Evolutionary conservation across 352 stramenopile species (phyloP).

Genomic region (Pythium inflatum): DNA sequence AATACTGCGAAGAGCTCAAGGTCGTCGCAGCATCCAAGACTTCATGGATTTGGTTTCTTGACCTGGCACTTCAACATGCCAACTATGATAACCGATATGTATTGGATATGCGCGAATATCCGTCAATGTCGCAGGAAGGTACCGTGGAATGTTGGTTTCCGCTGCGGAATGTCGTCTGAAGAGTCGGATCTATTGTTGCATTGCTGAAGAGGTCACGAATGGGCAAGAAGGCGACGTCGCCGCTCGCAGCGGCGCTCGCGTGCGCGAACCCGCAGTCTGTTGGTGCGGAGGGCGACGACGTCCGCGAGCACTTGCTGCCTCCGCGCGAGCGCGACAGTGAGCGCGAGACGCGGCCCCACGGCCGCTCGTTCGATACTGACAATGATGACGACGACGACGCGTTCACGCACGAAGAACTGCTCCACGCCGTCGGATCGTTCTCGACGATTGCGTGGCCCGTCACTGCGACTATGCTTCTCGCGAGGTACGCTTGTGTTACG

Average conservation of each 20-base stretch:
- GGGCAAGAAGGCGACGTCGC: too few species aligned
- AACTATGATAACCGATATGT: too few species aligned
- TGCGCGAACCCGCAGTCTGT: conserved; percentile 1
- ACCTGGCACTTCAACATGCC: too few species aligned
- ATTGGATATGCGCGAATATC: too few species aligned
- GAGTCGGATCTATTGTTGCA: too few species aligned
- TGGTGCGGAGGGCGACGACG: conserved; percentile 13
- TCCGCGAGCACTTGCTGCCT: conserved; percentile 24
- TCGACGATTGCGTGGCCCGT: conserved; percentile 83
- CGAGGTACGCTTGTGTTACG: conserved; percentile 46
- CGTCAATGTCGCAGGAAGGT: too few species aligned
- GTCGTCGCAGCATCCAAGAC: too few species aligned
- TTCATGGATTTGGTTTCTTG: too few species aligned
- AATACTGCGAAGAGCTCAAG: too few species aligned
- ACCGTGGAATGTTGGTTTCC: too few species aligned
- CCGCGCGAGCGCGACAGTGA: conserved; percentile 7
- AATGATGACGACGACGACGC: conserved; percentile 36
- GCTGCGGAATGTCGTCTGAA: too few species aligned
- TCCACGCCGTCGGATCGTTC: conserved; percentile 87
- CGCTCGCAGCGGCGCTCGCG: conserved; percentile 27
- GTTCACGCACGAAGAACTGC: conserved; percentile 81
- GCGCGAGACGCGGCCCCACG: background rate
- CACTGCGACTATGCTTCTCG: conserved; percentile 78
- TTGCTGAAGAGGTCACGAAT: too few species aligned
- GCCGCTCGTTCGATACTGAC: conserved; percentile 4